Percentiles rank a stretch among this genome's conserved stretches.
phyloP scores from a whole-genome alignment of 805 yeast species.

The Kluyveromyces lactis region DNA sequence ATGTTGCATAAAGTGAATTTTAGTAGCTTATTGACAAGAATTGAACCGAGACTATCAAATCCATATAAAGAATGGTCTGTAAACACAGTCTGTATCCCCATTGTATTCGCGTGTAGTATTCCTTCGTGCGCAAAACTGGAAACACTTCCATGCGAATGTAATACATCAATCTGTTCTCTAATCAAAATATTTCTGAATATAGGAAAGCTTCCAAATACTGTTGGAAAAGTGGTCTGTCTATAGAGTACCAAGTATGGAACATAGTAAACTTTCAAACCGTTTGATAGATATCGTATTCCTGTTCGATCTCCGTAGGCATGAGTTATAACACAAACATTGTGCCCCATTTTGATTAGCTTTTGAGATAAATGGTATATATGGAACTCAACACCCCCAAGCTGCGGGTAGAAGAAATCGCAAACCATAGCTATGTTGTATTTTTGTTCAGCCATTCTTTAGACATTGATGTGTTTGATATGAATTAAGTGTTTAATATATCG shows the following conservation, averaged over 20 bases:
- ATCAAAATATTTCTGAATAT: conserved; percentile 74
- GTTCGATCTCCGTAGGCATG: conserved; percentile 79
- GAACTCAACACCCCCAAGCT: conserved; percentile 95
- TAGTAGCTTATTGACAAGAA: conserved; percentile 77
- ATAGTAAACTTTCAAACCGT: conserved; percentile 89
- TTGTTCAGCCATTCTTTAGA: background rate
- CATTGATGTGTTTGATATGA: background rate
- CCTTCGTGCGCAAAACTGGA: conserved; percentile 85
- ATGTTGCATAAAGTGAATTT: conserved; percentile 79
- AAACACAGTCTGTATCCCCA: conserved; percentile 87
- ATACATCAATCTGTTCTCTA: conserved; percentile 77
- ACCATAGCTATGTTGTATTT: conserved; percentile 46
- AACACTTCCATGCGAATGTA: conserved; percentile 93
- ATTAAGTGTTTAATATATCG: background rate
- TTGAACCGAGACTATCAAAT: conserved; percentile 75
- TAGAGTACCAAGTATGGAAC: conserved; percentile 76
- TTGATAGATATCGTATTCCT: conserved; percentile 77
- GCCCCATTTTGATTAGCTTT: conserved; percentile 70
- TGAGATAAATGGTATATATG: conserved; percentile 90
- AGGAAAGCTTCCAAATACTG: conserved; percentile 85
- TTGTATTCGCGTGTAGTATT: conserved; percentile 80
- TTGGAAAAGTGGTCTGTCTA: conserved; percentile 79
- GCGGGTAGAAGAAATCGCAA: conserved; percentile 96
- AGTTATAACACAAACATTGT: conserved; percentile 77
- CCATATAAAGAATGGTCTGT: conserved; percentile 97